Evolutionary conservation across 768 basidiomycete species (phyloP).

Genomic region (Cyclocybe aegerita): DNA sequence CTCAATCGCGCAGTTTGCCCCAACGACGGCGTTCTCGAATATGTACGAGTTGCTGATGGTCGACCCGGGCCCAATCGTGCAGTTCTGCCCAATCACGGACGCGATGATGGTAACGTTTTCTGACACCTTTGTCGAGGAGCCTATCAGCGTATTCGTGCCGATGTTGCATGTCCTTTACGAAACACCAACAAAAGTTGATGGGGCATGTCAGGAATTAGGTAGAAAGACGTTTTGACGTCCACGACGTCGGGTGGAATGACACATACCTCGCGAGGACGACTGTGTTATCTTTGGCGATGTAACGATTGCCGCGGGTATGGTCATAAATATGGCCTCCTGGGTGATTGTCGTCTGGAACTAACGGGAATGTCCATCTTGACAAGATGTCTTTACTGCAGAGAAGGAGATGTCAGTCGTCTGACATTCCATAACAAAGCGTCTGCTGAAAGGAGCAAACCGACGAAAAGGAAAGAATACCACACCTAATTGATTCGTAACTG

Average conservation of each 20-base stretch:
- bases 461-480: constrained; percentile 5
- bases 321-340: constrained; percentile 83
- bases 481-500: constrained; percentile 91
- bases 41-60: constrained; percentile 77
- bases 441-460: not conserved
- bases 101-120: constrained; percentile 65
- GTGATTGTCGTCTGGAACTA: constrained; percentile 93
- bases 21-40: constrained; percentile 76
- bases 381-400: constrained; percentile 82
- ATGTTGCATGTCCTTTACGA: constrained; percentile 71
- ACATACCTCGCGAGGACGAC: constrained; percentile 81
- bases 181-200: not conserved
- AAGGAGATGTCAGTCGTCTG: constrained; percentile 1
- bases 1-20: constrained; percentile 68
- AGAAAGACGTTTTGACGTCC: no score
- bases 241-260: not conserved
- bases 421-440: not conserved
- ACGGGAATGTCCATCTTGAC: constrained; percentile 91
- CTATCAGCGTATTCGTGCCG: constrained; percentile 82
- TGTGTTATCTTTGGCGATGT: constrained; percentile 76
- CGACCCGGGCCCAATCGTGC: constrained; percentile 69
- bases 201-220: no score
- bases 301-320: constrained; percentile 84
- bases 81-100: constrained; percentile 79
- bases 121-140: constrained; percentile 66